Evolutionary conservation across 106 monocot genomes (phyloP), one percentile per base, ranked within the genome.

Genomic region (Xerophyta viscosa): DNA sequence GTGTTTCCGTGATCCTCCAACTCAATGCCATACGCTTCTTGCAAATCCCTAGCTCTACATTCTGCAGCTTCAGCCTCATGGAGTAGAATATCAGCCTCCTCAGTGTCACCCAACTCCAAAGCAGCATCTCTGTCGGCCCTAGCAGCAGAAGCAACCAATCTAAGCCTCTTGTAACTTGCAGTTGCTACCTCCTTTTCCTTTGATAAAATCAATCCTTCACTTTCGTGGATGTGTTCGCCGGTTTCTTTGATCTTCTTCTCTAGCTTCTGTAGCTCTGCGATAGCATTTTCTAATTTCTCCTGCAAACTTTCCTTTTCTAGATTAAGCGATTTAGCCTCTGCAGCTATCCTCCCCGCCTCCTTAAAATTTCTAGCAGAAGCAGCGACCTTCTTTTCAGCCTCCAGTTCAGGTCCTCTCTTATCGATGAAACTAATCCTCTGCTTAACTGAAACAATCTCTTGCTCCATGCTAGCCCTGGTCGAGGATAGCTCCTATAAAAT

Each of bases 281-380:
- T 43, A 24, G 76, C 57, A 29, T 74, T 71, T 43, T 72, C 70
- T 29, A n/a, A 54, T 41, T 83, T 77, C 57, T 17, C 42, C 42
- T 77, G 86, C 39, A 86, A 63, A 22, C 50, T 66, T 62, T 86
- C 89, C 54, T 62, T 90, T 46, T 98, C 96, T 4, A 55, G 27
- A 50, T 66, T 66, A 41, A 98, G 74, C 29, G 82, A 50, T 65
- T 90, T 98, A 0, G 77, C 89, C 68, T 98, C 89, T 13, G 79
- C 70, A 64, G 89, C 78, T 63, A 90, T 69, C 29, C 96, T 49
- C 12, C 79, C 77, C 3, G 96, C 96, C 74, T 98, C 89, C 72
- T 86, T 98, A 48, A 98, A 98, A 64, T 89, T 98, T 41, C 89
- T 73, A 31, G 86, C 85, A 33, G 96, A 84, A 20, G 96, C 96